Conservation (phyloP, 495 filamentous ascomycete genomes). For the Venustampulla echinocandica region DNA sequence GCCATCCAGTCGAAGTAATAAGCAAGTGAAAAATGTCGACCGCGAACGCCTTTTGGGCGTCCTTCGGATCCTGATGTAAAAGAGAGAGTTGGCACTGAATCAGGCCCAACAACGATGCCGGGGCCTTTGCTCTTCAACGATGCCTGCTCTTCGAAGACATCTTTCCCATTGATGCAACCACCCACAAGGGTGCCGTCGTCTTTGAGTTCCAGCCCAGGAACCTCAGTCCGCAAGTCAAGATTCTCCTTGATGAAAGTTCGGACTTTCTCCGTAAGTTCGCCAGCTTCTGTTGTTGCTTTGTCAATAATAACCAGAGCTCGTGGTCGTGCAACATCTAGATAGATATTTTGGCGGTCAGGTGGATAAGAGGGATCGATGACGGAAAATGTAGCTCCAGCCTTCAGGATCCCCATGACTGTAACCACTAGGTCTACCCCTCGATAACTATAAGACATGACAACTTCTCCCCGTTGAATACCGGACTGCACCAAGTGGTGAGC, state of each 20-base stretch:
- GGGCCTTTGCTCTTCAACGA: constrained; percentile 48
- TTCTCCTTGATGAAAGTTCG: constrained; percentile 66
- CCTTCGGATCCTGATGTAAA: constrained; percentile 89
- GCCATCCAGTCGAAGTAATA: constrained; percentile 95
- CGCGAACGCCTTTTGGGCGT: constrained; percentile 75
- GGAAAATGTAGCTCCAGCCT: constrained; percentile 63
- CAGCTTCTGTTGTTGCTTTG: constrained; percentile 63
- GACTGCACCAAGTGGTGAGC: constrained; percentile 66
- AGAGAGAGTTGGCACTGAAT: constrained; percentile 71
- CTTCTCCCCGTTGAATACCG: constrained; percentile 72
- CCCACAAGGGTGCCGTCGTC: constrained; percentile 70
- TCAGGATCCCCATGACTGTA: constrained; percentile 52
- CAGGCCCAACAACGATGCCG: constrained; percentile 78
- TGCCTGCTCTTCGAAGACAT: constrained; percentile 51
- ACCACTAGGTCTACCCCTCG: constrained; percentile 68
- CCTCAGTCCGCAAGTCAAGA: constrained; percentile 61
- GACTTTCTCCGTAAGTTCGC: constrained; percentile 59
- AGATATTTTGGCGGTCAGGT: constrained; percentile 78
- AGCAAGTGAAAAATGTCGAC: constrained; percentile 78
- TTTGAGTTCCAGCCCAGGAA: constrained; percentile 66
- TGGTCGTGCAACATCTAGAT: constrained; percentile 81
- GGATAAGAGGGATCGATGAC: constrained; percentile 90
- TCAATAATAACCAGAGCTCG: constrained; percentile 71
- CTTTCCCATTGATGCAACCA: constrained; percentile 53
- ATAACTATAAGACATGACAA: constrained; percentile 89